Evolutionary conservation across 176 grass and related monocot species (phyloP).

Genomic region (Cocos nucifera): DNA sequence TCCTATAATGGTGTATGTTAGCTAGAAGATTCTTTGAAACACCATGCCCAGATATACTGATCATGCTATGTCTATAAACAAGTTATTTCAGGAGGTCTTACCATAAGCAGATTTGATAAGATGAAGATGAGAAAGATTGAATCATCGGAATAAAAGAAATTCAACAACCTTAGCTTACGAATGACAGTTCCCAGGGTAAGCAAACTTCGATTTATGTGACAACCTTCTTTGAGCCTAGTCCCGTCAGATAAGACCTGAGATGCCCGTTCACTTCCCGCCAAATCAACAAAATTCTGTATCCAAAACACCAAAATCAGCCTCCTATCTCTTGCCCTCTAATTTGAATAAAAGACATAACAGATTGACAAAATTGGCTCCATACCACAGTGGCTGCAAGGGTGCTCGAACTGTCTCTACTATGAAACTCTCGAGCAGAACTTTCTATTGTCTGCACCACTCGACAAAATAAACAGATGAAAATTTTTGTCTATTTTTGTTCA

Average conservation of each 20-base stretch:
- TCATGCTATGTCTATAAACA: not conserved
- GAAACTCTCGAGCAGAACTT: conserved; percentile 50
- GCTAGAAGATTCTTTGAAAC: no score
- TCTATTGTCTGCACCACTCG: conserved; percentile 43
- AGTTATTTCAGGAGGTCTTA: not conserved
- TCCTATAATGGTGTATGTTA: no score
- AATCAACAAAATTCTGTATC: conserved; percentile 83
- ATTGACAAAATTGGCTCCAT: conserved; percentile 5
- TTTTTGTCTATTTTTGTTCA: no score
- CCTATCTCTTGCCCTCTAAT: no score
- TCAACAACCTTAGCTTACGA: conserved; percentile 76
- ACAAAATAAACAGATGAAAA: no score
- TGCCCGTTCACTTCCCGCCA: conserved; percentile 89
- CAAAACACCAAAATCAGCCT: not conserved
- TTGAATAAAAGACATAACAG: no score
- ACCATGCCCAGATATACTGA: no score
- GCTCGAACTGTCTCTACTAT: conserved; percentile 43
- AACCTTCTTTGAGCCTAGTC: conserved; percentile 79
- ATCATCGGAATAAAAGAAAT: conserved; percentile 13
- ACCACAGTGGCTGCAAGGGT: conserved; percentile 78
- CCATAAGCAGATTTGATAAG: not conserved
- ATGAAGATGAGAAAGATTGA: not conserved
- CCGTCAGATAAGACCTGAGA: conserved; percentile 61
- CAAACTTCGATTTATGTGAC: conserved; percentile 84
- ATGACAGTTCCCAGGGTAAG: conserved; percentile 91